phyloP scores from a whole-genome alignment of 1,139 yeast genomes.

The Pichia sp. region DNA sequence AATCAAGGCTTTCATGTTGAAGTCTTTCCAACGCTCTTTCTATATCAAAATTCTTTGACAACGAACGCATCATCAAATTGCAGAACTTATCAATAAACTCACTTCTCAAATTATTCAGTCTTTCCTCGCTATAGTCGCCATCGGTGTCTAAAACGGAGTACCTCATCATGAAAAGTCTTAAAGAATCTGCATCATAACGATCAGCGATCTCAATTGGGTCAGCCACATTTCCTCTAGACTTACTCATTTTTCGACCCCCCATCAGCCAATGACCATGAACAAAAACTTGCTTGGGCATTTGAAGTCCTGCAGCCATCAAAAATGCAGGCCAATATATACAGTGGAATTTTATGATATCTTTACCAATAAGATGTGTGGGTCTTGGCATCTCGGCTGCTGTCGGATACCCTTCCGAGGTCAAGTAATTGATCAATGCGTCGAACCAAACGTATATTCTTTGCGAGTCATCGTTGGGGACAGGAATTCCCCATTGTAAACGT shows the following conservation, averaged over 20 bases:
- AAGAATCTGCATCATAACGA: constrained; percentile 58
- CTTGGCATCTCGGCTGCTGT: constrained; percentile 34
- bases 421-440: constrained; percentile 84
- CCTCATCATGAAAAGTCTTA: constrained; percentile 72
- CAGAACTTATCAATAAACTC: constrained; percentile 77
- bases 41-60: constrained; percentile 66
- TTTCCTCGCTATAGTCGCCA: constrained; percentile 67
- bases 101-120: constrained; percentile 53
- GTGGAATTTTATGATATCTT: constrained; percentile 85
- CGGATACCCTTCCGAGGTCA: constrained; percentile 66
- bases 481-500: constrained; percentile 84
- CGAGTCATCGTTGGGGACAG: constrained; percentile 72
- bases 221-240: constrained; percentile 90
- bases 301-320: constrained; percentile 72
- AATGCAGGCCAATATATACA: constrained; percentile 94
- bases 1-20: constrained; percentile 10
- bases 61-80: constrained; percentile 67
- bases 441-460: constrained; percentile 96
- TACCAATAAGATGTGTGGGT: constrained; percentile 81
- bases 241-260: constrained; percentile 90
- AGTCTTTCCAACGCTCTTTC: constrained; percentile 37
- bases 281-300: constrained; percentile 66
- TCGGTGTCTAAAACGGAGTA: constrained; percentile 74
- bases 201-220: constrained; percentile 69
- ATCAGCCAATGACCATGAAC: constrained; percentile 96